Conservation (phyloP, 192 early-diverging fungal species). For the Phlyctochytrium planicorne region DNA sequence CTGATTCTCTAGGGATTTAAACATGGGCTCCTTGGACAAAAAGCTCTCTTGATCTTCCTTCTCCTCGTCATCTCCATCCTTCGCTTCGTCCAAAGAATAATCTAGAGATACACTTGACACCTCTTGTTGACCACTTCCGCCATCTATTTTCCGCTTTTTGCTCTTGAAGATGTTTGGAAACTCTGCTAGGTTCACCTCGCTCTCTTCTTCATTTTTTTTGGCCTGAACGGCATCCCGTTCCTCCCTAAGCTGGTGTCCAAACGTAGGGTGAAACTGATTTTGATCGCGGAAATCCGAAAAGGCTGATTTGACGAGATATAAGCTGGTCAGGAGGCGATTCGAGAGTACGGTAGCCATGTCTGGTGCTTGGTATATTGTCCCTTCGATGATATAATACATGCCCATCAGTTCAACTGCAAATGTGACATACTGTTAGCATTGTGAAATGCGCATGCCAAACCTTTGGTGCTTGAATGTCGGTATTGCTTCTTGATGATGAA, state of each 20-base stretch:
- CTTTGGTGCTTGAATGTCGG: constrained; percentile 28
- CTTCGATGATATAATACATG: constrained; percentile 52
- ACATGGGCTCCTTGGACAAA: background rate
- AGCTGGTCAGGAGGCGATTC: constrained; percentile 42
- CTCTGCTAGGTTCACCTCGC: background rate
- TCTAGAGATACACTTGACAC: too few species aligned
- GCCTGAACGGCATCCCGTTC: constrained; percentile 17
- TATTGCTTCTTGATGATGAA: constrained; percentile 42
- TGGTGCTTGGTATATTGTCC: constrained; percentile 56
- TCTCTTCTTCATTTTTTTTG: background rate
- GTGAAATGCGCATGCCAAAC: constrained; percentile 20
- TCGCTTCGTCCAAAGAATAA: too few species aligned
- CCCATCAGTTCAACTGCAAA: constrained; percentile 38
- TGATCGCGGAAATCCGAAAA: constrained; percentile 25
- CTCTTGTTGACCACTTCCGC: background rate
- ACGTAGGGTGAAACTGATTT: constrained; percentile 34
- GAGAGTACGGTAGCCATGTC: constrained; percentile 36
- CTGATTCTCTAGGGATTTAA: background rate
- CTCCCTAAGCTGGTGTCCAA: constrained; percentile 31
- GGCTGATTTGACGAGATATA: constrained; percentile 37
- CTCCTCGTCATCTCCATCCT: background rate
- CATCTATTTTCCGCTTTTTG: background rate
- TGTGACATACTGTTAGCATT: constrained; percentile 11
- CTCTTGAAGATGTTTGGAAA: background rate
- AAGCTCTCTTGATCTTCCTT: background rate